Conservation (phyloP, 495 filamentous ascomycete species). For the Neurospora sublineolata region DNA sequence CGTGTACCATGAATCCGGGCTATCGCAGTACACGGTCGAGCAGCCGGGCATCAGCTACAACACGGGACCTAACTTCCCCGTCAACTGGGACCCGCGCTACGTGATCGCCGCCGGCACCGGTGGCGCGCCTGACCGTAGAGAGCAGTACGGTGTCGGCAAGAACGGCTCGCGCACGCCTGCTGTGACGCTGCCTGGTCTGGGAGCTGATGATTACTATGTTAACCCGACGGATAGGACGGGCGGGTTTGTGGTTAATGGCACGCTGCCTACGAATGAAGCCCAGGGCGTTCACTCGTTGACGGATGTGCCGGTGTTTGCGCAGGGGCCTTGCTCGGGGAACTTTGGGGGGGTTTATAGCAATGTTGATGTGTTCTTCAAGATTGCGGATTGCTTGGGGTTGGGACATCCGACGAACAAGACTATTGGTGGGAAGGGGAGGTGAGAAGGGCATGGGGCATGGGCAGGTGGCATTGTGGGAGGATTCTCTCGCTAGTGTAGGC, state of each 20-base stretch:
- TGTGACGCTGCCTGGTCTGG: conserved; percentile 22
- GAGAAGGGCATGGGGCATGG: neutral
- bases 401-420: conserved; percentile 22
- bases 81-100: conserved; percentile 68
- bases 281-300: conserved; percentile 64
- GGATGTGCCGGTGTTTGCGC: conserved; percentile 63
- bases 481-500: neutral
- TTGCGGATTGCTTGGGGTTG: conserved; percentile 57
- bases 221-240: conserved; percentile 49
- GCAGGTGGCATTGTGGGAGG: neutral
- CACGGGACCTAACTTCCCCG: conserved; percentile 56
- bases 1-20: conserved; percentile 51
- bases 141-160: conserved; percentile 53
- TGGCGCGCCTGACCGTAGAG: conserved; percentile 55
- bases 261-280: conserved; percentile 41
- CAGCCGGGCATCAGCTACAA: conserved; percentile 38
- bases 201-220: conserved; percentile 39
- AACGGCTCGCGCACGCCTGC: conserved; percentile 48
- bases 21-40: conserved; percentile 53
- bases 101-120: conserved; percentile 53
- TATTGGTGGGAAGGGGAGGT: neutral
- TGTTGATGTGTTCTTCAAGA: conserved; percentile 62
- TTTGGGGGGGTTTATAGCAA: conserved; percentile 60
- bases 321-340: conserved; percentile 58
- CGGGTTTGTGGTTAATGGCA: conserved; percentile 59